Conservation (phyloP, 768 basidiomycete species). For the Lactifluus pinguis region DNA sequence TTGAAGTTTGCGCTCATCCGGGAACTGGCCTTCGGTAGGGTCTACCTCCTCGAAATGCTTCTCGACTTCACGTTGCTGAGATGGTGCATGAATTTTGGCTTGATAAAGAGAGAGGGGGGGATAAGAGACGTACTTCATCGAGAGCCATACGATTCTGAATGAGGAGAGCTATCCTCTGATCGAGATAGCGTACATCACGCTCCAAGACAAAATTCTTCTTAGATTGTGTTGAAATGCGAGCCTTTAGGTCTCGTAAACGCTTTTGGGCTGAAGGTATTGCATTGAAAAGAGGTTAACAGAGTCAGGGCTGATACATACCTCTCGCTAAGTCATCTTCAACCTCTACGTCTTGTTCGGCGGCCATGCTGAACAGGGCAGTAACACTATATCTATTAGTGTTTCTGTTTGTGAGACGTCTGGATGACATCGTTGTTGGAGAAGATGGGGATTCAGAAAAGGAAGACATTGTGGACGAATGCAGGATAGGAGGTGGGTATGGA, state of each 20-base stretch:
- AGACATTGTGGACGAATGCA: slow-evolving; percentile 30
- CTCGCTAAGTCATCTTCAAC: slow-evolving; percentile 94
- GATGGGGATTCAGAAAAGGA: slow-evolving; percentile 52
- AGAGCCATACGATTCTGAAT: slow-evolving; percentile 98
- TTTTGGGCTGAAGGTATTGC: slow-evolving; percentile 67
- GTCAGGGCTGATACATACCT: slow-evolving; percentile 42
- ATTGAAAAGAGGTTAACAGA: neutral
- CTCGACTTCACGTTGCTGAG: slow-evolving; percentile 89
- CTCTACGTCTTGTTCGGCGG: slow-evolving; percentile 96
- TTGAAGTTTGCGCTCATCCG: slow-evolving; percentile 88
- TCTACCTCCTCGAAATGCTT: slow-evolving; percentile 94
- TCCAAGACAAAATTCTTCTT: slow-evolving; percentile 99
- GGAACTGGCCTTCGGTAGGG: slow-evolving; percentile 83
- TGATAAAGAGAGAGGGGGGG: neutral
- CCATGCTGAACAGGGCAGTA: slow-evolving; percentile 93
- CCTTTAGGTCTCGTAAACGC: slow-evolving; percentile 90
- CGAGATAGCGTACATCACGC: slow-evolving; percentile 95
- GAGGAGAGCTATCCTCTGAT: slow-evolving; percentile 91
- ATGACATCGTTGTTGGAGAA: slow-evolving; percentile 57
- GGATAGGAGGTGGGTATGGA: neutral
- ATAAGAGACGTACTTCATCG: slow-evolving; percentile 59
- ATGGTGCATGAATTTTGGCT: slow-evolving; percentile 11
- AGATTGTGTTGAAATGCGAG: slow-evolving; percentile 94
- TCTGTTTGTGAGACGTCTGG: slow-evolving; percentile 76
- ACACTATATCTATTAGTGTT: slow-evolving; percentile 96